Base-by-base conservation (phyloP, 2,329 filamentous ascomycete species). In the Calonectria naviculata region DNA sequence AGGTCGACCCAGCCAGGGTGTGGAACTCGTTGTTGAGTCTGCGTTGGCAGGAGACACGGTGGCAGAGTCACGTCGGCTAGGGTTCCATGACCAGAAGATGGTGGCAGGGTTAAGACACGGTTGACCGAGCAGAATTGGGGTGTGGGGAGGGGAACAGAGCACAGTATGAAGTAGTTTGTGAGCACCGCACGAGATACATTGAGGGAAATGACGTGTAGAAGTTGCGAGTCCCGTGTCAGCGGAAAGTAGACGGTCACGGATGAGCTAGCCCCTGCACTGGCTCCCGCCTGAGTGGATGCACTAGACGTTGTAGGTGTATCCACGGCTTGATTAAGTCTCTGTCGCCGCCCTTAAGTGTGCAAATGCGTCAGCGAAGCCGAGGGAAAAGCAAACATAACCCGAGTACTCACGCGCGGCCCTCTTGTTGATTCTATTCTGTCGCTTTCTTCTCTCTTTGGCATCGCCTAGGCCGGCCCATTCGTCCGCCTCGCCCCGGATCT, bases 141-240 rank as follows among this genome's bases (percentile, higher is more conserved):
- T 9, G 67, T 68, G 15, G 38, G 9, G 7, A 71, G 66, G 15
- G 71, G 65, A 12, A 76, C 67, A 5, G 70, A 64, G 24, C 36
- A 63, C 41, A 76, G 49, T 1, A 76, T 75, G 21, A 75, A 70
- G 70, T 75, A 76, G 65, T 76, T 76, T 63, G 74, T 75, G 15
- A 76, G 65, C 15, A 76, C 41, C 1, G 74, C 74, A 2, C 73
- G 66, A 34, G 73, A 75, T n/a, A 76, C 70, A n/a, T 76, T 76
- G 63, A 76, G 36, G 1, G 70, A 65, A 31, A 75, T 75, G 54
- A 76, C 69, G 58, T 73, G 70, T 10, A 76, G 61, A 31, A 76
- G 72, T n/a, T 68, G 68, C 28, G 73, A 61, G 49, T 76, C 74
- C 21, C 62, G 56, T 1, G 73, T 71, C 3, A 76, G 31, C 24